Conservation (phyloP, 257 asterid genomes). For the Haberlea rhodopensis region DNA sequence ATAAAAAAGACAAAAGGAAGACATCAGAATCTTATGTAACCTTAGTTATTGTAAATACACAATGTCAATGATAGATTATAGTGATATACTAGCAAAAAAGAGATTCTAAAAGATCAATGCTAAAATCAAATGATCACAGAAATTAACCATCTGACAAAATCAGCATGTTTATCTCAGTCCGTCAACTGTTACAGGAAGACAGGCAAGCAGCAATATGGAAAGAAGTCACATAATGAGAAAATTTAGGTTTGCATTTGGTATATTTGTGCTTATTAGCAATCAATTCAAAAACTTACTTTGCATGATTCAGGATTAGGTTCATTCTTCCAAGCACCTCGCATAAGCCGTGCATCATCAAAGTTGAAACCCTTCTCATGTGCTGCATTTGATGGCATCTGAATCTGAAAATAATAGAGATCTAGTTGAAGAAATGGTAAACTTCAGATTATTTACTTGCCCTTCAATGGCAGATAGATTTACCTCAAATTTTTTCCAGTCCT, state of each 20-base stretch:
- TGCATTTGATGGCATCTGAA: constrained; percentile 48
- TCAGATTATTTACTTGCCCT: constrained; percentile 15
- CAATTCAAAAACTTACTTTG: constrained; percentile 46
- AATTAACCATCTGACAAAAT: constrained; percentile 3
- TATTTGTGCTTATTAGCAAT: constrained; percentile 1
- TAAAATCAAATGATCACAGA: constrained; percentile 13
- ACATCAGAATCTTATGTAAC: too few species aligned
- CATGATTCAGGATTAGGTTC: too few species aligned
- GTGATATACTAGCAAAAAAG: constrained; percentile 12
- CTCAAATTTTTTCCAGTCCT: constrained; percentile 74
- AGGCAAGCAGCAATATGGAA: constrained; percentile 11
- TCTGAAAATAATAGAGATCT: constrained; percentile 43
- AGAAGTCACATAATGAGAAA: background rate
- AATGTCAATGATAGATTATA: too few species aligned
- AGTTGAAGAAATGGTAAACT: constrained; percentile 22
- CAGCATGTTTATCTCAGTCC: background rate
- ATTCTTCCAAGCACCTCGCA: too few species aligned
- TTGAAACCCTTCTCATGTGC: too few species aligned
- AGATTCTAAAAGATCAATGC: constrained; percentile 1
- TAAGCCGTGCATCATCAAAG: too few species aligned
- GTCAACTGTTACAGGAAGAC: constrained; percentile 14
- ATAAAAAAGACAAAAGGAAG: too few species aligned
- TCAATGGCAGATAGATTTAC: constrained; percentile 36
- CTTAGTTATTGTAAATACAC: too few species aligned
- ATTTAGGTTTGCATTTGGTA: background rate